A percentile compares a stretch with the other conserved stretches of the same genome.
Conservation (phyloP, 176 grass and related monocot species). For the Alopecurus myosuroides region DNA sequence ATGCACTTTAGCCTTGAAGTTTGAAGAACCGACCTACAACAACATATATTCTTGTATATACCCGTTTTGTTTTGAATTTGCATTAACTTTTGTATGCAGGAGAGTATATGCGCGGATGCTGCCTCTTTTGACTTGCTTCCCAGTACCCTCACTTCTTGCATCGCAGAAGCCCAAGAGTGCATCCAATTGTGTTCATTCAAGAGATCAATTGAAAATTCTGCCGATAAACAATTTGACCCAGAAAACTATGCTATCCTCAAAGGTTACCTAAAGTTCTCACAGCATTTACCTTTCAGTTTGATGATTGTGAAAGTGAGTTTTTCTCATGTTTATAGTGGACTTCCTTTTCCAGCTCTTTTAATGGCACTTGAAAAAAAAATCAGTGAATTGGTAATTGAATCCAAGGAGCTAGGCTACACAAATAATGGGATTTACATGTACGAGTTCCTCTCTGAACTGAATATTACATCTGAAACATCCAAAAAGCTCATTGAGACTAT, state of each 20-base stretch:
- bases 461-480: constrained; percentile 85
- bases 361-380: constrained; percentile 85
- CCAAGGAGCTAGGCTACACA: constrained; percentile 85
- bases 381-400: constrained; percentile 66
- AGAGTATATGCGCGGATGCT: constrained; percentile 96
- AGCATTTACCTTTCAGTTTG: constrained; percentile 22
- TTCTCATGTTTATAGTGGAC: constrained; percentile 5
- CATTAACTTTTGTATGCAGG: constrained; percentile 47
- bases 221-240: constrained; percentile 90
- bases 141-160: constrained; percentile 63
- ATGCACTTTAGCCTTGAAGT: constrained; percentile 1
- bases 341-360: constrained; percentile 68
- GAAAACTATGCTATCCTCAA: constrained; percentile 98
- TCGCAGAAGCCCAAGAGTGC: constrained; percentile 90
- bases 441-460: constrained; percentile 88
- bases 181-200: constrained; percentile 69
- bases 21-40: background rate
- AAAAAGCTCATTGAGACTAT: constrained; percentile 92
- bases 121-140: constrained; percentile 91
- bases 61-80: constrained; percentile 4
- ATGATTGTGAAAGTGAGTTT: constrained; percentile 10
- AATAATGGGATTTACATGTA: constrained; percentile 78
- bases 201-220: constrained; percentile 57
- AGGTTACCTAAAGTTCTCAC: constrained; percentile 37
- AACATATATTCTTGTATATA: background rate